Conservation (phyloP, 2,329 filamentous ascomycete genomes). For the Apiospora marii region DNA sequence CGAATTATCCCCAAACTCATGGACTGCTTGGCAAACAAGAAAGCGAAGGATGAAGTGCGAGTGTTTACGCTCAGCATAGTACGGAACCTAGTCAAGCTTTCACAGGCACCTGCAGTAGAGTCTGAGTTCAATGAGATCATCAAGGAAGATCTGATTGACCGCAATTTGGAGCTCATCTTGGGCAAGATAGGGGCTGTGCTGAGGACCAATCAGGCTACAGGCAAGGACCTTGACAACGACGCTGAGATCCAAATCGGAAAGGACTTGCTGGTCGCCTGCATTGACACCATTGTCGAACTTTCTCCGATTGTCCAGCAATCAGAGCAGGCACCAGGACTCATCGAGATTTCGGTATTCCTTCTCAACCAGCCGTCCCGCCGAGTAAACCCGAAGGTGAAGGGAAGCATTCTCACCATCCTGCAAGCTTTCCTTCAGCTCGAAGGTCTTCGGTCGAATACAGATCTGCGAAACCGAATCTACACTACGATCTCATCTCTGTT, state of each 20-base stretch:
- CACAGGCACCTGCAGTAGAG: conserved; percentile 61
- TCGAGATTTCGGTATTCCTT: conserved; percentile 81
- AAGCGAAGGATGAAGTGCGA: conserved; percentile 87
- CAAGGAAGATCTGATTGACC: conserved; percentile 61
- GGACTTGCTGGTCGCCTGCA: conserved; percentile 78
- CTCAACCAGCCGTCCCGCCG: conserved; percentile 84
- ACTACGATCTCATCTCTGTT: conserved; percentile 82
- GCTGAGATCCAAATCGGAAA: conserved; percentile 60
- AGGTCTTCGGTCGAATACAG: conserved; percentile 60
- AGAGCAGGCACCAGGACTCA: conserved; percentile 76
- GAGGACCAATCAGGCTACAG: conserved; percentile 52
- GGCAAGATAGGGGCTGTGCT: conserved; percentile 74
- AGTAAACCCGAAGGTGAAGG: conserved; percentile 85
- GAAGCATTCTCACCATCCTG: conserved; percentile 79
- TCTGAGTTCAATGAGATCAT: conserved; percentile 65
- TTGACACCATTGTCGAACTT: conserved; percentile 80
- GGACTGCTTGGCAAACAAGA: conserved; percentile 74
- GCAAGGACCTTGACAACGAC: conserved; percentile 24
- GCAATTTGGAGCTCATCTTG: conserved; percentile 67
- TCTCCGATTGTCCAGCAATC: conserved; percentile 73
- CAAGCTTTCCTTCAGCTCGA: conserved; percentile 80
- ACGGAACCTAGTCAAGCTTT: conserved; percentile 70
- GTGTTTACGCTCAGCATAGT: conserved; percentile 81
- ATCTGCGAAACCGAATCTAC: conserved; percentile 72
- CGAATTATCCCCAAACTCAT: conserved; percentile 76